These are phyloP conservation scores for Chaetoceros tenuissimus DNA, from an alignment of 108 stramenopile species.

Conservation along the genomic window DNA sequence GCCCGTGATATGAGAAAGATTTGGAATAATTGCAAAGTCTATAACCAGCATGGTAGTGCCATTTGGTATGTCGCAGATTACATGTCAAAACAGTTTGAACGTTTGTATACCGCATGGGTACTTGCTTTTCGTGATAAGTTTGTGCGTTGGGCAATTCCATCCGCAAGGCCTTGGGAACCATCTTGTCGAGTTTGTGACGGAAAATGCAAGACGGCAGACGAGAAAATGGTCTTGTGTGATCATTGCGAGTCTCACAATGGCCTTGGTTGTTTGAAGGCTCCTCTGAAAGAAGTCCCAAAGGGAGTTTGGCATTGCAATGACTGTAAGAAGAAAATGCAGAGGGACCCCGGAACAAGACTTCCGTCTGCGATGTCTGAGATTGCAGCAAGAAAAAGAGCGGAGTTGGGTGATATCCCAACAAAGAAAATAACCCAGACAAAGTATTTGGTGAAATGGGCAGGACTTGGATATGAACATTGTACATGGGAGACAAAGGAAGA, in stretches of 20 bases:
- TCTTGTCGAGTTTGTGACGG: slow-evolving; percentile 69
- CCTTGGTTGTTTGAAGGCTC: slow-evolving; percentile 56
- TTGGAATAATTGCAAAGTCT: slow-evolving; percentile 90
- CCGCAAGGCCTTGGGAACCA: slow-evolving; percentile 80
- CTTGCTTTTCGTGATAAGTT: slow-evolving; percentile 75
- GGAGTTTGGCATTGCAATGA: slow-evolving; percentile 83
- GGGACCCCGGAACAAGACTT: slow-evolving; percentile 46
- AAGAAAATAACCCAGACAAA: slow-evolving; percentile 64
- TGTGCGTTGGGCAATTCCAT: slow-evolving; percentile 75
- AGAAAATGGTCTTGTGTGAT: slow-evolving; percentile 73
- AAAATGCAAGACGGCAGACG: slow-evolving; percentile 52
- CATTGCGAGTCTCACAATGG: slow-evolving; percentile 86
- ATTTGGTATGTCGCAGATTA: slow-evolving; percentile 93
- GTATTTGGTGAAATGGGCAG: slow-evolving; percentile 96
- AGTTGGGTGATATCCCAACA: slow-evolving; percentile 72
- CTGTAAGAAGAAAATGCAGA: slow-evolving; percentile 65
- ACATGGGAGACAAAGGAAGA: slow-evolving; percentile 95
- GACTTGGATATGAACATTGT: slow-evolving; percentile 88
- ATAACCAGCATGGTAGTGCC: slow-evolving; percentile 79
- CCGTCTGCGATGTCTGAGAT: slow-evolving; percentile 71
- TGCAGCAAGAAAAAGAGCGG: slow-evolving; percentile 69
- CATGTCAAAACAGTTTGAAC: slow-evolving; percentile 88
- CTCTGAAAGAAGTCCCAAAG: slow-evolving; percentile 61
- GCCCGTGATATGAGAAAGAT: slow-evolving; percentile 80
- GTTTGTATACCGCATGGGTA: slow-evolving; percentile 88